Base-by-base conservation (phyloP, 2,329 filamentous ascomycete genomes). In the Botrytis byssoidea region DNA sequence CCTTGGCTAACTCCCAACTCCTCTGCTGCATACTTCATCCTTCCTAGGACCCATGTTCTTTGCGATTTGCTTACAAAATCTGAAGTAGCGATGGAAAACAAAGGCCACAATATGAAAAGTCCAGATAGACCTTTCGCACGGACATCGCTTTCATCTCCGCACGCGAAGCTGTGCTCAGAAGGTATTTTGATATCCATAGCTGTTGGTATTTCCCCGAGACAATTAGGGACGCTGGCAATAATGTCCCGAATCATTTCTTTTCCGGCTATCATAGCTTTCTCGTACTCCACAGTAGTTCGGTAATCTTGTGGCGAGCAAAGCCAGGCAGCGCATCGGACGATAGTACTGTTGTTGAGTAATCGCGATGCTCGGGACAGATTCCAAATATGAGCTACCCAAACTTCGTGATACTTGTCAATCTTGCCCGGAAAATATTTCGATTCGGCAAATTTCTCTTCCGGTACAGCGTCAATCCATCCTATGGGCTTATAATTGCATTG, bases 291-390 rank as follows among this genome's bases (percentile, higher is more conserved):
- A 9, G 88, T 90, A 4, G 88, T 89, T 71, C 88, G 84, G 78
- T 90, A 90, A 81, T 91, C 88, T 20, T 86, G 83, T 0, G 88
- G 87, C n/a, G 85, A 83, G 78, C 86, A 87, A 32, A 88, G 82
- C 88, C 88, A 90, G 7, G 89, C 89, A 4, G 86, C 85, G 77
- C 88, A 89, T 12, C 89, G 86, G 25, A 90, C 86, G 64, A 87
- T 85, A 35, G 89, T 82, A 86, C 85, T 25, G 85, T 46, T 84
- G 32, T 90, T 83, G 66, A 88, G 84, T 35, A 91, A 82, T 6
- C 88, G 84, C 7, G 85, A 84, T 12, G 85, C 84, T 32, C 88
- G 84, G 74, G 85, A 83, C 81, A 88, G 83, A 79, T 90, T 90
- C 84, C 86, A 88, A 22, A 89, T 83, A 76, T 85, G 86, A n/a